A percentile compares a stretch with the other conserved stretches of the same genome.
Conservation (phyloP, 257 asterid species). For the Cordia subcordata region DNA sequence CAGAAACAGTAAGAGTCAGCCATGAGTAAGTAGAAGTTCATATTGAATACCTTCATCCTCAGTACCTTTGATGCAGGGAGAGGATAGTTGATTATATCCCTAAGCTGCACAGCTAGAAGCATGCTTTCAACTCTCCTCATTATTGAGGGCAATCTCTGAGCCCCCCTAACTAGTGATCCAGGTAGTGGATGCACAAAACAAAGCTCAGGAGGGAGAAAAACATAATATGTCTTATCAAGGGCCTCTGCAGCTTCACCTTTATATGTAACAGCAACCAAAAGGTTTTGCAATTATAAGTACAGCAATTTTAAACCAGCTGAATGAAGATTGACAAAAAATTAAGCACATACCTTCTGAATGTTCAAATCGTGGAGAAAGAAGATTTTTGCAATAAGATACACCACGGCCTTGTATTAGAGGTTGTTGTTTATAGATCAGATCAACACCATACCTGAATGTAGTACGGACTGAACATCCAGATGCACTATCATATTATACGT, state of each 20-base stretch:
- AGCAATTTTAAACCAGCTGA: constrained; percentile 16
- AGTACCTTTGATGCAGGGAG: constrained; percentile 75
- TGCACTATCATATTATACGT: constrained; percentile 30
- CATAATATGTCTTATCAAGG: constrained; percentile 86
- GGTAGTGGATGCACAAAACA: constrained; percentile 95
- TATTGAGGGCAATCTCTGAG: constrained; percentile 94
- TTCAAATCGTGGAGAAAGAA: constrained; percentile 90
- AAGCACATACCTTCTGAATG: constrained; percentile 66
- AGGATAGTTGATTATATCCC: constrained; percentile 63
- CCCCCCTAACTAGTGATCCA: constrained; percentile 90
- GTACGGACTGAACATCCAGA: constrained; percentile 27
- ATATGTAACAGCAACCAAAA: constrained; percentile 35
- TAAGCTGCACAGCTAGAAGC: constrained; percentile 93
- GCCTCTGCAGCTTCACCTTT: constrained; percentile 66
- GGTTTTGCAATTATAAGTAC: constrained; percentile 11
- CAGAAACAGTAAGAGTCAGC: constrained; percentile 20
- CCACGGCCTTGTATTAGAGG: constrained; percentile 95
- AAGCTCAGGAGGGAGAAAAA: constrained; percentile 96
- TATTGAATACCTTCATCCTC: constrained; percentile 3
- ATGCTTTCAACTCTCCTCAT: constrained; percentile 95
- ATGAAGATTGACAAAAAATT: constrained; percentile 9
- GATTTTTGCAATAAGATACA: constrained; percentile 97
- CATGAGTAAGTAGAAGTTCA: constrained; percentile 3
- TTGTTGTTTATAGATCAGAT: constrained; percentile 67
- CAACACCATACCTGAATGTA: constrained; percentile 79